These are phyloP conservation scores for Isabelozyma rhagii DNA, from an alignment of 805 yeast species.

Conservation along the genomic window DNA sequence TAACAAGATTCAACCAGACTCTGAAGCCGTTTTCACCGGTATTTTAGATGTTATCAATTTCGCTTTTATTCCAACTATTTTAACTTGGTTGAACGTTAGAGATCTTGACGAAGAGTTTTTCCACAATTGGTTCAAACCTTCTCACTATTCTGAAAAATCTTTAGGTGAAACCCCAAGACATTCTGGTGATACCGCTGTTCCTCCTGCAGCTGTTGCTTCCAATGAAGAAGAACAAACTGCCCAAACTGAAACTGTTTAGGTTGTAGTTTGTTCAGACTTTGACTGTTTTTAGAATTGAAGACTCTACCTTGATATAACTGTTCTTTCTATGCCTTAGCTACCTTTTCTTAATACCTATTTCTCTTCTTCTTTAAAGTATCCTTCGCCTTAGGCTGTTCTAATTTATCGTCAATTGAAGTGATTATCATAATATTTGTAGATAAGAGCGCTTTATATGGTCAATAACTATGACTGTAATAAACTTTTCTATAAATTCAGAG, in stretches of 20 bases:
- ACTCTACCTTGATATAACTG: neutral
- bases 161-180: slow-evolving; percentile 34
- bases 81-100: slow-evolving; percentile 24
- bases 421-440: neutral
- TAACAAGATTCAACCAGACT: slow-evolving; percentile 55
- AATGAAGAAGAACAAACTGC: neutral
- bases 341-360: neutral
- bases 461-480: neutral
- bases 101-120: slow-evolving; percentile 27
- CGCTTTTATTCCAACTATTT: slow-evolving; percentile 37
- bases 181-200: slow-evolving; percentile 44
- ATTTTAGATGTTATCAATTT: slow-evolving; percentile 50
- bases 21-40: slow-evolving; percentile 60
- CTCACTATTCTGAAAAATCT: slow-evolving; percentile 13
- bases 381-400: neutral
- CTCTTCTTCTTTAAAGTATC: neutral
- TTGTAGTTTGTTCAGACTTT: too few species aligned
- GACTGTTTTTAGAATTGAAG: too few species aligned
- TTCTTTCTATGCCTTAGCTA: neutral
- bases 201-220: slow-evolving; percentile 9
- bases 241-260: neutral
- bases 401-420: neutral
- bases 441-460: too few species aligned
- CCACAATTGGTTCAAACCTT: slow-evolving; percentile 8
- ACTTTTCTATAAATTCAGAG: neutral